Evolutionary conservation across 768 basidiomycete genomes (phyloP).

Genomic region (Leccinum arenicola): DNA sequence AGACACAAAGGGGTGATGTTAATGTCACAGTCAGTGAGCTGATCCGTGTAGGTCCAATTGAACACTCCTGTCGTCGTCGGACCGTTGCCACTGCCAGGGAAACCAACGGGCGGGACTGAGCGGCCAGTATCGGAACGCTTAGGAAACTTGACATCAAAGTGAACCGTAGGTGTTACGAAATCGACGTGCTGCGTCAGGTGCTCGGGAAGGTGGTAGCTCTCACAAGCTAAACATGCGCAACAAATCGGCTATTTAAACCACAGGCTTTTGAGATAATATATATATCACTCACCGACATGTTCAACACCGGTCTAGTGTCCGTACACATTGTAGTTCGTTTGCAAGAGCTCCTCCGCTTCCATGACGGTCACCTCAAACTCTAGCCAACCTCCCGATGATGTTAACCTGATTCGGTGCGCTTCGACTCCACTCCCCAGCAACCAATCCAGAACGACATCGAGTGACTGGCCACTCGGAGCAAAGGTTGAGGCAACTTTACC

Average conservation of each 20-base stretch:
- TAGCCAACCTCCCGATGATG: conserved; percentile 38
- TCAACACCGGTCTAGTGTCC: conserved; percentile 35
- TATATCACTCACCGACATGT: conserved; percentile 34
- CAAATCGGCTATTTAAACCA: background rate
- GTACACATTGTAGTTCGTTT: conserved; percentile 43
- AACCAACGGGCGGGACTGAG: conserved; percentile 8
- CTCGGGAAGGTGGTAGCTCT: conserved; percentile 40
- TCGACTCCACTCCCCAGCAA: conserved; percentile 36
- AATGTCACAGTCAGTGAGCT: conserved; percentile 33
- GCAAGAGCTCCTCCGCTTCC: conserved; percentile 44
- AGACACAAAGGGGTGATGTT: conserved; percentile 58
- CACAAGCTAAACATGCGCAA: conserved; percentile 30
- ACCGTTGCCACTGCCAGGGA: conserved; percentile 14
- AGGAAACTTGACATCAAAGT: conserved; percentile 34
- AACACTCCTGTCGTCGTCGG: conserved; percentile 22
- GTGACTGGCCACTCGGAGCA: conserved; percentile 36
- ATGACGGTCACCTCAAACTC: conserved; percentile 36
- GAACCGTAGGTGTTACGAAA: conserved; percentile 44
- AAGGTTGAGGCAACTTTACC: conserved; percentile 38
- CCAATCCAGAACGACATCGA: conserved; percentile 41
- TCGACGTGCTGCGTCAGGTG: conserved; percentile 39
- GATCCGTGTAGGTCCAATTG: background rate
- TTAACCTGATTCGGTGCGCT: conserved; percentile 32
- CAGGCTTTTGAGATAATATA: too few relatives aligned
- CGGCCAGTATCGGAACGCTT: conserved; percentile 12